Percentiles rank a stretch among this genome's conserved stretches.
phyloP scores from a whole-genome alignment of 768 basidiomycete genomes.

The Boletus eberwhitei region DNA sequence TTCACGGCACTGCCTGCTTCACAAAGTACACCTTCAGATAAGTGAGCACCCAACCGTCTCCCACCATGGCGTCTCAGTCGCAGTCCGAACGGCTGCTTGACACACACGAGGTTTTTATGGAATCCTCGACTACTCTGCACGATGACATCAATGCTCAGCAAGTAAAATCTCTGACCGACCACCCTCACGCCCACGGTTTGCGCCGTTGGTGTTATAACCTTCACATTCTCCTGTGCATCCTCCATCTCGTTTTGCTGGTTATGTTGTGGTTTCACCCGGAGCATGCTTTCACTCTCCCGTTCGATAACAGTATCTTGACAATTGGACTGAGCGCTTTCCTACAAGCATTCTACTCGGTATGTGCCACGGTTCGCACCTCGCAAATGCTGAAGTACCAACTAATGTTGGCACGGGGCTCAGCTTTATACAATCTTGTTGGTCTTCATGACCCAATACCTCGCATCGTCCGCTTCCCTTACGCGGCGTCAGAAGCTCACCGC shows the following conservation, averaged over 20 bases:
- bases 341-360: slow-evolving; percentile 1
- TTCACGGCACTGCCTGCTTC: too few species aligned
- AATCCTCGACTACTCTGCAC: neutral
- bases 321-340: neutral
- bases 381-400: neutral
- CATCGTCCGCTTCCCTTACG: neutral
- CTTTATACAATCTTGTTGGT: neutral
- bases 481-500: neutral
- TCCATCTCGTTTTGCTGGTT: neutral
- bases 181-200: neutral
- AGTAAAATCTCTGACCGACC: neutral
- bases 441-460: neutral
- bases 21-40: too few species aligned
- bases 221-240: neutral
- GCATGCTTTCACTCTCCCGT: neutral
- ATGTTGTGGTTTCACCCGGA: neutral
- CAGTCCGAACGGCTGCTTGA: neutral
- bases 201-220: neutral
- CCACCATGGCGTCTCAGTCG: neutral
- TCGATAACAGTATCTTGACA: neutral
- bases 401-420: neutral
- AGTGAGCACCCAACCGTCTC: neutral
- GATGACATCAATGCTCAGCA: neutral
- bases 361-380: neutral
- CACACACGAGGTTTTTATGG: neutral